Percentiles rank a stretch among this genome's conserved stretches.
These are phyloP conservation scores for Striga hermonthica DNA, from an alignment of 305 asterid species.

Conservation along the genomic window DNA sequence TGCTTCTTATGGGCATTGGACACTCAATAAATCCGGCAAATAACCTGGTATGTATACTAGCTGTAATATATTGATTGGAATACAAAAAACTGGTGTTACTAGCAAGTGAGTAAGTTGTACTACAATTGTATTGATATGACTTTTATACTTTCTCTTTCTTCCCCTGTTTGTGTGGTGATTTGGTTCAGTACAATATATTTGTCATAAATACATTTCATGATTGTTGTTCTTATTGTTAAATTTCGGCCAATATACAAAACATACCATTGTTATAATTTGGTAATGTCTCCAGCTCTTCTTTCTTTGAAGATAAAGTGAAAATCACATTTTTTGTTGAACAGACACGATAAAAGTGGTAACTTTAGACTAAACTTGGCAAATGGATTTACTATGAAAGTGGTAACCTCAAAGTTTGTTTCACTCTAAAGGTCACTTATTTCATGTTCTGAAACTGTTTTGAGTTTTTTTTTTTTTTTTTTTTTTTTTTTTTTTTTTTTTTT, in stretches of 20 bases:
- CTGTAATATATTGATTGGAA: neutral
- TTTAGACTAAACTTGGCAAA: too few species aligned
- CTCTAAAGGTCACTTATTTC: too few species aligned
- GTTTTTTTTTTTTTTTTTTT: too few species aligned
- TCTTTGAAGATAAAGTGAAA: neutral
- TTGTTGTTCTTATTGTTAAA: neutral
- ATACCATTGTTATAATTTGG: neutral
- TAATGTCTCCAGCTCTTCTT: neutral
- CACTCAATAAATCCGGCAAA: constrained; percentile 31
- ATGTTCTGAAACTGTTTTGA: neutral
- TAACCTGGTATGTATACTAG: neutral
- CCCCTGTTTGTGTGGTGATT: constrained; percentile 1
- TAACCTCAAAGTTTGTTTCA: too few species aligned
- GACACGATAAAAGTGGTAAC: too few species aligned
- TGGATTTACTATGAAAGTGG: neutral
- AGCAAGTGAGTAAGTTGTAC: too few species aligned
- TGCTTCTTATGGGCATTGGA: too few species aligned
- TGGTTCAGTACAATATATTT: neutral
- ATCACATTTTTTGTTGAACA: neutral
- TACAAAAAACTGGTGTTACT: too few species aligned
- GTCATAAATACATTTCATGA: constrained; percentile 10
- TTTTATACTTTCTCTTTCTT: neutral
- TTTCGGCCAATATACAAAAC: neutral
- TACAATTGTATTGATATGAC: constrained; percentile 3
- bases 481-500: too few species aligned